phyloP scores from a whole-genome alignment of 208 protist species.

The Acanthamoeba culbertsoni region DNA sequence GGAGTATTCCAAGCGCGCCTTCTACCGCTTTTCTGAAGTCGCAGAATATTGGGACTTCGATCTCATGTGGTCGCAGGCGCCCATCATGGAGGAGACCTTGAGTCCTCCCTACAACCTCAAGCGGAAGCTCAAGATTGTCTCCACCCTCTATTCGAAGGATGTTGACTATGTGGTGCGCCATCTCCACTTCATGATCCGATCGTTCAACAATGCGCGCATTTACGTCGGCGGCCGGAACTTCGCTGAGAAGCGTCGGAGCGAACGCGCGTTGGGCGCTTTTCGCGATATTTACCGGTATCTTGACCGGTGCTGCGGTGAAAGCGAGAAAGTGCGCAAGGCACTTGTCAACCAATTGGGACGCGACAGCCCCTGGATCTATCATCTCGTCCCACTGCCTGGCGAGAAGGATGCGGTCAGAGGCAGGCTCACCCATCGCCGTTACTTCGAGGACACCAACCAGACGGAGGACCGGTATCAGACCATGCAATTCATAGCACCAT shows the following conservation, averaged over 20 bases:
- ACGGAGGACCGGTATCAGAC: neutral
- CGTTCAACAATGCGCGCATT: neutral
- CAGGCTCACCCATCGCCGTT: neutral
- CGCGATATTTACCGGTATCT: slow-evolving; percentile 42
- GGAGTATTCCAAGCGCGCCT: neutral
- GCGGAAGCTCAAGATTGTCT: neutral
- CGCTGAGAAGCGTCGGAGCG: neutral
- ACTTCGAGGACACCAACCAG: neutral
- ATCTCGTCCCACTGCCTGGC: neutral
- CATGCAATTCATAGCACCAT: neutral
- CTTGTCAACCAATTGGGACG: neutral
- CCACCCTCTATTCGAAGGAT: neutral
- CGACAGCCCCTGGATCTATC: slow-evolving; percentile 1
- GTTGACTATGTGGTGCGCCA: slow-evolving; percentile 5
- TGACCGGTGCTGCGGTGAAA: slow-evolving; percentile 36
- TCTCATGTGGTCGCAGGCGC: slow-evolving; percentile 6
- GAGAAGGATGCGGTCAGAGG: neutral
- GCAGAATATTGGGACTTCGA: slow-evolving; percentile 55
- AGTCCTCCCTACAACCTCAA: neutral
- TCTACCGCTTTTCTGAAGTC: neutral
- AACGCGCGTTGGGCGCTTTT: neutral
- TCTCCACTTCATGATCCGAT: slow-evolving; percentile 25
- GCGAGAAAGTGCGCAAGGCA: neutral
- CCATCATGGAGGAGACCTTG: neutral
- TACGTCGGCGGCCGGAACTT: neutral